Percentiles rank a stretch among this genome's conserved stretches.
phyloP scores from a whole-genome alignment of 2,329 filamentous ascomycete species.

The Fusarium redolens region DNA sequence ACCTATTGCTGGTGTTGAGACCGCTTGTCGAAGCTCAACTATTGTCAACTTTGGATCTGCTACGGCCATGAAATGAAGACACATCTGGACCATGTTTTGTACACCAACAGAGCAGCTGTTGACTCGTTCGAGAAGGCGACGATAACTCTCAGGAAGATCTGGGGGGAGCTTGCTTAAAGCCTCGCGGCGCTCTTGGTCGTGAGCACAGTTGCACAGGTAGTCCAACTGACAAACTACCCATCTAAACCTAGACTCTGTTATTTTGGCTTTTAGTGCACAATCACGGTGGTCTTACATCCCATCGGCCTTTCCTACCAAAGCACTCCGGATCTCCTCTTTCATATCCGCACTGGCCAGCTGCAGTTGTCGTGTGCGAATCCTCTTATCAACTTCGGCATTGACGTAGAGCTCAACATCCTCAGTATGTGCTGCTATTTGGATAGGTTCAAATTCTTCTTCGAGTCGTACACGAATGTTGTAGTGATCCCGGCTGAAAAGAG shows the following conservation, averaged over 20 bases:
- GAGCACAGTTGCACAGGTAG: conserved; percentile 22
- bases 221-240: conserved; percentile 39
- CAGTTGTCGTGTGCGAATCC: neutral
- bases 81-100: conserved; percentile 4
- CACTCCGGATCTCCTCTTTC: conserved; percentile 15
- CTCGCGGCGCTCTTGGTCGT: conserved; percentile 11
- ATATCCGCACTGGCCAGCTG: neutral
- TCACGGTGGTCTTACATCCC: conserved; percentile 15
- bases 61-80: conserved; percentile 5
- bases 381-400: conserved; percentile 11
- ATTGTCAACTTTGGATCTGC: accelerated
- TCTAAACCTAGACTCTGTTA: conserved; percentile 14
- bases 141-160: conserved; percentile 8
- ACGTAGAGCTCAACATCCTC: conserved; percentile 25
- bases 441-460: neutral
- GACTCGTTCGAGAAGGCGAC: conserved; percentile 7
- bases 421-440: conserved; percentile 8
- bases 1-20: neutral
- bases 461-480: neutral
- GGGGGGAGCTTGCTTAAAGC: conserved; percentile 16
- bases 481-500: conserved; percentile 23
- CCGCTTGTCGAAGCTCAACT: neutral
- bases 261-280: accelerated
- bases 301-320: conserved; percentile 1
- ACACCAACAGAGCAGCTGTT: neutral